A percentile compares a stretch with the other conserved stretches of the same genome.
These are phyloP conservation scores for Dactylorhiza incarnata DNA, from an alignment of 106 monocot species.

Conservation along the genomic window DNA sequence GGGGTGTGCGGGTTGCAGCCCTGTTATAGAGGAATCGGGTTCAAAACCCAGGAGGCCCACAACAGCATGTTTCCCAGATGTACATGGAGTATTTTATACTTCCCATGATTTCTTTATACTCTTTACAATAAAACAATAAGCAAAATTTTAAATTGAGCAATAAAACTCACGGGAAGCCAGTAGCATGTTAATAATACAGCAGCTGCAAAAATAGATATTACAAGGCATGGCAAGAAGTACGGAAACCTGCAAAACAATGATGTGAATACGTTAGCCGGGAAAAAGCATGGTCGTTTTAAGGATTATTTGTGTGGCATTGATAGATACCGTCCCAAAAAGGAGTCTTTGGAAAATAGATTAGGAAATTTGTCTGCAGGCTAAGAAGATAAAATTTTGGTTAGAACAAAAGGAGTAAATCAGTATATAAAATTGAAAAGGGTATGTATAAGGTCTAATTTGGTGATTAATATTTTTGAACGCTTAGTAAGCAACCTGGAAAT, in stretches of 20 bases:
- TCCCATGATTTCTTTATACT: neutral
- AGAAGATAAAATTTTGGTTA: neutral
- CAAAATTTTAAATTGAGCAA: neutral
- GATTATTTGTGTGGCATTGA: neutral
- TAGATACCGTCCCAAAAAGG: conserved; percentile 9
- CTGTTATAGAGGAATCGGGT: too few relatives aligned
- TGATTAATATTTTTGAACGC: neutral
- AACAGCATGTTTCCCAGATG: neutral
- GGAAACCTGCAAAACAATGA: conserved; percentile 9
- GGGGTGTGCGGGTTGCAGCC: too few relatives aligned
- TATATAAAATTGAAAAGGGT: neutral
- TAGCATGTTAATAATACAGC: neutral
- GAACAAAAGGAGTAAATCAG: neutral
- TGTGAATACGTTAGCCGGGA: neutral
- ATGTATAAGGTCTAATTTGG: neutral
- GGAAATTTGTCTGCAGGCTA: conserved; percentile 15
- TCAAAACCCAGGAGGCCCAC: too few relatives aligned
- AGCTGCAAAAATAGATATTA: conserved; percentile 10
- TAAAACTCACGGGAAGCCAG: conserved; percentile 13
- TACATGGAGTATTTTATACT: neutral
- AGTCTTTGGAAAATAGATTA: conserved; percentile 6
- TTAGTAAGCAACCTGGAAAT: neutral
- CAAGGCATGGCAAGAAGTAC: conserved; percentile 12
- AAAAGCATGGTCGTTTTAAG: neutral
- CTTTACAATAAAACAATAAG: neutral